Evolutionary conservation across 176 grass and related monocot genomes (phyloP).

Genomic region (Cymbopogon citratus): DNA sequence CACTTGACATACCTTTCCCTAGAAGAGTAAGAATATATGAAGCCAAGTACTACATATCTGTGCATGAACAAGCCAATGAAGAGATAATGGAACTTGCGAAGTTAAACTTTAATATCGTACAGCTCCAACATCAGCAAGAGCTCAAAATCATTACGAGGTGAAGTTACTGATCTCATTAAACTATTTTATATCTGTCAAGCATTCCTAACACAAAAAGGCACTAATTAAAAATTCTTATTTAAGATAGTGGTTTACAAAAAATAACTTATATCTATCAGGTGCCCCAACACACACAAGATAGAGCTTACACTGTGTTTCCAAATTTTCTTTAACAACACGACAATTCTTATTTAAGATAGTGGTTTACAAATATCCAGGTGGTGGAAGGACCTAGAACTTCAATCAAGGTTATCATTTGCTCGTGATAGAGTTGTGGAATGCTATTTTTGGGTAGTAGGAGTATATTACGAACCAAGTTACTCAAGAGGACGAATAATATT

Average conservation of each 20-base stretch:
- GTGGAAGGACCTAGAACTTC: background rate
- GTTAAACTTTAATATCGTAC: background rate
- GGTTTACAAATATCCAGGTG: background rate
- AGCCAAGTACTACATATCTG: background rate
- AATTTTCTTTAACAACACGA: background rate
- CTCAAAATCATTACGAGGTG: background rate
- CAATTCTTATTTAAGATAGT: background rate
- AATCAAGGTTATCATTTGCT: background rate
- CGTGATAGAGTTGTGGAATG: constrained; percentile 4
- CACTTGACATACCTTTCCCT: background rate
- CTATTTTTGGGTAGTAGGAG: constrained; percentile 5
- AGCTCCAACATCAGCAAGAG: background rate
- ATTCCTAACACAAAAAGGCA: background rate
- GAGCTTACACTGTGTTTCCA: background rate
- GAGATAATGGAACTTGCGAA: background rate
- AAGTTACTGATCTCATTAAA: background rate
- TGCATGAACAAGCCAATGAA: background rate
- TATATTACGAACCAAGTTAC: constrained; percentile 3
- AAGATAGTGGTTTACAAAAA: no score
- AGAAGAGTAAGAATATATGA: constrained; percentile 15
- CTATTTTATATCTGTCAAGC: background rate
- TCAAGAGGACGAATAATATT: background rate
- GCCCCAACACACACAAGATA: background rate
- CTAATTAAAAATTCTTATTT: no score
- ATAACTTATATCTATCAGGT: background rate